Evolutionary conservation across 1,284 basidiomycete species (phyloP).

Genomic region (Neolentinus lepideus): DNA sequence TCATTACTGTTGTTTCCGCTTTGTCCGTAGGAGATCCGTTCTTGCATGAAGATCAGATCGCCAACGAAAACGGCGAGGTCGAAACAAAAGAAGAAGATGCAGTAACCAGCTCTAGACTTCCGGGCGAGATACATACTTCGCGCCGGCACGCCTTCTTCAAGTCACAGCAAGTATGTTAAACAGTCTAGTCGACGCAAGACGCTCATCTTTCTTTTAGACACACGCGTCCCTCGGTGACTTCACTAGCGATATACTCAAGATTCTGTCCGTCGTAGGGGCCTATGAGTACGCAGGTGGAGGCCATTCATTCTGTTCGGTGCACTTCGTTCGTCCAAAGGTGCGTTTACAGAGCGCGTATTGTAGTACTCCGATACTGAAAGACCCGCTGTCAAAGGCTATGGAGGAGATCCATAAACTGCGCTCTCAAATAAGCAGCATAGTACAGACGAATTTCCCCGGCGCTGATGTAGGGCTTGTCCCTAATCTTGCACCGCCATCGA

Average conservation of each 20-base stretch:
- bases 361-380: background rate
- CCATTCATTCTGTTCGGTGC: constrained; percentile 76
- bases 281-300: constrained; percentile 89
- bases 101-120: constrained; percentile 49
- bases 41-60: constrained; percentile 70
- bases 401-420: constrained; percentile 99
- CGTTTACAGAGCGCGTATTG: constrained; percentile 9
- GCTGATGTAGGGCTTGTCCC: constrained; percentile 50
- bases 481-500: constrained; percentile 65
- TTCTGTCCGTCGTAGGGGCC: constrained; percentile 90
- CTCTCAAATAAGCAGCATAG: constrained; percentile 81
- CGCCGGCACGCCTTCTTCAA: constrained; percentile 75
- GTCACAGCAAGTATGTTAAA: constrained; percentile 57
- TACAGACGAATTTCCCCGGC: constrained; percentile 62
- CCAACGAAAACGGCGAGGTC: constrained; percentile 39
- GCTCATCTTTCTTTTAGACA: constrained; percentile 32
- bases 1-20: constrained; percentile 88
- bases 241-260: constrained; percentile 85
- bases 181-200: background rate
- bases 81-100: constrained; percentile 39
- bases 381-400: constrained; percentile 67
- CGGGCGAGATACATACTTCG: constrained; percentile 59
- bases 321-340: constrained; percentile 92
- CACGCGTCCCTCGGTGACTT: constrained; percentile 80
- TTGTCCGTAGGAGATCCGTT: constrained; percentile 97